Evolutionary conservation across 108 stramenopile genomes (phyloP), one percentile per base, ranked within the genome.

Genomic region (Aureococcus anophagefferens): DNA sequence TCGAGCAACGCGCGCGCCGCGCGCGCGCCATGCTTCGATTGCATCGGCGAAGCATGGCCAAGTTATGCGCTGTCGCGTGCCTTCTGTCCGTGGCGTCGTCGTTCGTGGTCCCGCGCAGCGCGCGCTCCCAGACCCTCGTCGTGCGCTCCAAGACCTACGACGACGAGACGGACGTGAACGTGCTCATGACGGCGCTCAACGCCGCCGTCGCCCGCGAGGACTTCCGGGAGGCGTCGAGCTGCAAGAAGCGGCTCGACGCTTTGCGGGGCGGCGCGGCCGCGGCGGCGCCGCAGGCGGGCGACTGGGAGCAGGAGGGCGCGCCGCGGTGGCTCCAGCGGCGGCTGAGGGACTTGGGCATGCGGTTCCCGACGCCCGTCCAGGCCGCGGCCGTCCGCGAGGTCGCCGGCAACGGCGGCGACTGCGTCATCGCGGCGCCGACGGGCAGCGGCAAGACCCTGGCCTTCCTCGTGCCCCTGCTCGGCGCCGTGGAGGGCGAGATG

Each of bases 391-490:
- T 87, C 74, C 21, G 73, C 17, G 66, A 80, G 11, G 69, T 90
- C 11, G 75, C 73, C 30, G 75, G 72, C 3, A 51, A 79, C 30
- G 82, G 66, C 5, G n/a, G n/a, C n/a, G 86, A 90, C 83, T 81
- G 75, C 62, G 74, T 90, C 28, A 76, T 90, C 33, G 87, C 87
- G n/a, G 79, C 85, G 9, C 81, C 89, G 17, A 90, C 89, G 9
- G 87, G 89, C 31, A 84, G 80, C 17, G 89, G 89, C 16, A 90
- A 90, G 74, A 83, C 85, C 0, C 45, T 90, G n/a, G 87, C 89
- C 0, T 90, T 83, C 75, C 75, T 90, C 13, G 35, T 87, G 37
- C 89, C 87, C 45, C 70, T 90, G 7, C 64, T 87, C 33, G 83
- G 72, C 62, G 40, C 13, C 9, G 9, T 44, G 9, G 40, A 44